Percentiles rank a stretch among this genome's conserved stretches.
Evolutionary conservation across 192 early-diverging fungal genomes (phyloP).

Genomic region (Cladochytrium replicatum): DNA sequence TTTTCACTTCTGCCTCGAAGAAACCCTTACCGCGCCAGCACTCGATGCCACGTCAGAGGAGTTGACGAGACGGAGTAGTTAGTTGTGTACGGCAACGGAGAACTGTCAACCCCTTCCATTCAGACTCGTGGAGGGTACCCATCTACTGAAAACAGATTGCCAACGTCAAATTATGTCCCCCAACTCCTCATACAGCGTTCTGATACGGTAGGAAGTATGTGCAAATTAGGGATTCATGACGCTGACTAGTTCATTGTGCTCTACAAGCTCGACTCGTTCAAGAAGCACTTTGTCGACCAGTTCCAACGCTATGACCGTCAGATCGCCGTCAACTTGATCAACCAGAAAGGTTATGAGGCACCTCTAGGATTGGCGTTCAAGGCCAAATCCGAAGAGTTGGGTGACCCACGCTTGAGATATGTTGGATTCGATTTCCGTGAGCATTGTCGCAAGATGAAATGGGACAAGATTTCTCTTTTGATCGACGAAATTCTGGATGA

Average conservation of each 20-base stretch:
- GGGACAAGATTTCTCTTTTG: constrained; percentile 77
- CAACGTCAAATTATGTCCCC: constrained; percentile 88
- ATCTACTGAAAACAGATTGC: constrained; percentile 87
- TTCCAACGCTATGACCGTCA: constrained; percentile 67
- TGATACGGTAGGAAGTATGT: constrained; percentile 44
- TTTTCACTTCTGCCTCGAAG: constrained; percentile 77
- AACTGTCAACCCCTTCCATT: constrained; percentile 63
- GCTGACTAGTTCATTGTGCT: constrained; percentile 10
- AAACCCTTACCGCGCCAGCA: constrained; percentile 61
- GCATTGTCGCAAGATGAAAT: constrained; percentile 93
- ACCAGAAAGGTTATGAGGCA: constrained; percentile 87
- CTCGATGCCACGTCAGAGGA: constrained; percentile 88
- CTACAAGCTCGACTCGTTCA: constrained; percentile 51
- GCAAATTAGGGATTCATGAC: no score
- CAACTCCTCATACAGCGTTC: constrained; percentile 63
- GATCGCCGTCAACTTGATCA: constrained; percentile 86
- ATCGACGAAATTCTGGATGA: constrained; percentile 66
- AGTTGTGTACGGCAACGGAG: constrained; percentile 48
- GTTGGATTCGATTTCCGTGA: constrained; percentile 96
- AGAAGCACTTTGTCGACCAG: constrained; percentile 63
- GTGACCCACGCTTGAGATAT: constrained; percentile 46
- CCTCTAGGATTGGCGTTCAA: constrained; percentile 74
- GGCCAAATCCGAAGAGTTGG: constrained; percentile 40
- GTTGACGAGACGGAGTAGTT: constrained; percentile 96
- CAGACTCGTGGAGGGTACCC: constrained; percentile 92